Percentiles rank a stretch among this genome's conserved stretches.
These are phyloP conservation scores for Clausena lansium DNA, from an alignment of 345 rosid genomes.

Conservation along the genomic window DNA sequence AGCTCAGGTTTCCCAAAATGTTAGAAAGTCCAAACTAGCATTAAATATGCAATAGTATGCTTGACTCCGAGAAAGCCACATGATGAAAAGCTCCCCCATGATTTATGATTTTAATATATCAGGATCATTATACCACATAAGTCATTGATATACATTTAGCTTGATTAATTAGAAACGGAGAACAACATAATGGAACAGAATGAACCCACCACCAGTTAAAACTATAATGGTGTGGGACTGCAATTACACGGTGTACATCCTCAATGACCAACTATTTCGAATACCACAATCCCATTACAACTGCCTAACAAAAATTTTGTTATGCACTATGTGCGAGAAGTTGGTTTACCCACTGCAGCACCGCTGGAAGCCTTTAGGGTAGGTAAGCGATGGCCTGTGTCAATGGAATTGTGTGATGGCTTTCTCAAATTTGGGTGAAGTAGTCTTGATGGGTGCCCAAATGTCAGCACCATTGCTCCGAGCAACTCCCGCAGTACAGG, in stretches of 20 bases:
- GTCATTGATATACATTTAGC: neutral
- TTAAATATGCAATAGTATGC: neutral
- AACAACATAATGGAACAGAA: neutral
- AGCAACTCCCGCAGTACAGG: conserved; percentile 69
- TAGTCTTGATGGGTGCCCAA: conserved; percentile 90
- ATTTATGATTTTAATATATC: neutral
- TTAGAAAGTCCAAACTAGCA: no score
- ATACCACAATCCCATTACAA: conserved; percentile 11
- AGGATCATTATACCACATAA: neutral
- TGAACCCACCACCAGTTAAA: neutral
- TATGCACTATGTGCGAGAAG: neutral
- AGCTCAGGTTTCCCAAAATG: no score
- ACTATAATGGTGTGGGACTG: neutral
- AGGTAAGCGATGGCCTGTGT: neutral
- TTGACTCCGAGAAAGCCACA: neutral
- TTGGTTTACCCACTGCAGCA: neutral
- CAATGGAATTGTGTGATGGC: conserved; percentile 29
- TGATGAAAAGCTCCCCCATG: neutral
- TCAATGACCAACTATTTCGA: conserved; percentile 14
- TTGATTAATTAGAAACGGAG: neutral
- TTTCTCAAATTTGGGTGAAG: conserved; percentile 55
- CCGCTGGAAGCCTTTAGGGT: neutral
- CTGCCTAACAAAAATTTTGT: conserved; percentile 17
- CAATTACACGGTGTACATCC: conserved; percentile 14
- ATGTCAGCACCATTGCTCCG: conserved; percentile 93